phyloP scores from a whole-genome alignment of 176 grass and related monocot species.

The Carex scoparia region DNA sequence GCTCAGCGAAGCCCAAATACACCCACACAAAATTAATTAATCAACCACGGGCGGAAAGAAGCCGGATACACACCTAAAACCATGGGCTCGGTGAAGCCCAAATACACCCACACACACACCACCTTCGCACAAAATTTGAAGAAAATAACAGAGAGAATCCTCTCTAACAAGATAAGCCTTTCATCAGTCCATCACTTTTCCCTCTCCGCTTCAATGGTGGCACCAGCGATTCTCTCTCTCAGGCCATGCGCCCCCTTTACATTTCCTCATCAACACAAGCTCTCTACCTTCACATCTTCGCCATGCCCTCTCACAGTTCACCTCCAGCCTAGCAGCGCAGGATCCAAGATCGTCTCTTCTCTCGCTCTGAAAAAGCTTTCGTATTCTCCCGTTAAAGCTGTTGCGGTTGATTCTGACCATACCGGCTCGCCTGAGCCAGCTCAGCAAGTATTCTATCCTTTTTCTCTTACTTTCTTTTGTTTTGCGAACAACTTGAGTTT shows the following conservation, averaged over 20 bases:
- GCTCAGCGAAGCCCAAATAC: not conserved
- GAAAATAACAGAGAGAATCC: not conserved
- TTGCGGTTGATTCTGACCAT: slow-evolving; percentile 57
- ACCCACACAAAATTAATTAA: not conserved
- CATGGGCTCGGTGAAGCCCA: slow-evolving; percentile 2
- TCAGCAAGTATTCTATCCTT: slow-evolving; percentile 35
- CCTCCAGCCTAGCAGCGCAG: not conserved
- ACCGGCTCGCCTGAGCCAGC: slow-evolving; percentile 35
- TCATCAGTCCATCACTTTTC: not conserved
- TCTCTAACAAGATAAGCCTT: slow-evolving; percentile 51
- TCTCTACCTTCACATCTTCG: slow-evolving; percentile 19
- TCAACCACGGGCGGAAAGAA: too few species aligned
- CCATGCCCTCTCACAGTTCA: not conserved
- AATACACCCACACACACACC: not conserved
- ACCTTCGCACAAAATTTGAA: not conserved
- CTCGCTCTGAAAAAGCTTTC: not conserved
- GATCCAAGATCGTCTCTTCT: not conserved
- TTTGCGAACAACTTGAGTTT: not conserved
- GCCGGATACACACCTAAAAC: not conserved
- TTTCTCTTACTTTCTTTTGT: not conserved
- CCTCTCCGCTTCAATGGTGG: slow-evolving; percentile 42
- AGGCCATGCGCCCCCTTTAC: slow-evolving; percentile 36
- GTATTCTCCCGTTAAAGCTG: slow-evolving; percentile 22
- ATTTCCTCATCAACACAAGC: slow-evolving; percentile 9
- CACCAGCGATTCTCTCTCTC: slow-evolving; percentile 53